Base-by-base conservation (phyloP, 1,139 yeast species). In the Spencermartinsiella ligniputridi region DNA sequence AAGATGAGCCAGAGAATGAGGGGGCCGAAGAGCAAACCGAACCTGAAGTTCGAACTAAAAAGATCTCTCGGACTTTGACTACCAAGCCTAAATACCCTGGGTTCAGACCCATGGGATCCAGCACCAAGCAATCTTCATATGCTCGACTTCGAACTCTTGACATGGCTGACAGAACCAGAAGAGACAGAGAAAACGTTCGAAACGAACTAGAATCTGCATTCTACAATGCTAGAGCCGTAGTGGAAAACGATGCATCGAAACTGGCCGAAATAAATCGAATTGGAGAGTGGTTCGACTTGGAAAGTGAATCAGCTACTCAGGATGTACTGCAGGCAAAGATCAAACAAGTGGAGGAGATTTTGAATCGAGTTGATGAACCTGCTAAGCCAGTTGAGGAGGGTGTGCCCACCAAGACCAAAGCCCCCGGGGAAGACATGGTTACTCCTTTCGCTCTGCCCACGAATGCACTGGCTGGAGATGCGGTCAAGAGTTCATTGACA, bases 201-300 rank as follows among this genome's bases (percentile, higher is more conserved):
- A 67, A 67, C 47, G 55, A 51, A 27, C 57, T 67, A 16, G 71
- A 67, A 46, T 57, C 62, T 12, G 52, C 58, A 33, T 54, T 66
- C 32, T 67, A 67, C 52, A 51, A 60, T 42, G 58, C 61, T 13
- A 60, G 63, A 25, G 60, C 54, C 21, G 40, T 47, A 22, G 39
- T 52, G 18, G 44, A 41, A 6, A 43, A 35, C 11, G 50, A 48
- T 16, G 19, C 40, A 9, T 42, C 41, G 6, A 43, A 45, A 6
- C 48, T 48, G 40, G 17, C 48, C 64, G 30, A 45, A 45, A 37
- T 42, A 83, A 1, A 52, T 68, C 24, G 81, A 79, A 19, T 67
- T 73, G 19, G 66, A 84, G 42, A 94, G 51, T 87, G 96, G 96
- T 68, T 88, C 32, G 95, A 87, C 44, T 80, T 76, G 53, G 90